Conservation (phyloP, 2,329 filamentous ascomycete genomes). For the Hypocrella siamensis region DNA sequence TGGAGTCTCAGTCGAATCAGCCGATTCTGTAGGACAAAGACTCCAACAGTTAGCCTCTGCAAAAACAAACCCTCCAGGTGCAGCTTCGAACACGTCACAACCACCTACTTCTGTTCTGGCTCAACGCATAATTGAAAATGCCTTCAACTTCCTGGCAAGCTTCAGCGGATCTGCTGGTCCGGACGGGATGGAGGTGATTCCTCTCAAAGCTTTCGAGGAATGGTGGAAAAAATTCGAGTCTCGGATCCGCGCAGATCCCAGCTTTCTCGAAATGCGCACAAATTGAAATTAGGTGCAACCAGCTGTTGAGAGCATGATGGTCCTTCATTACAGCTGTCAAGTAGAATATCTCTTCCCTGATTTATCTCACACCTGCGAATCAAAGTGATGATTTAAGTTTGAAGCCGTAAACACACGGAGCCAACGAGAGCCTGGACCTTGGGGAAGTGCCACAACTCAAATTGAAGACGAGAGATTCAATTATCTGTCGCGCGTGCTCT, state of each 20-base stretch:
- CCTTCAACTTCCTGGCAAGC: constrained; percentile 88
- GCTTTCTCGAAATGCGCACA: constrained; percentile 59
- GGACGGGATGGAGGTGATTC: constrained; percentile 67
- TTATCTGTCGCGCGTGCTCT: constrained; percentile 23
- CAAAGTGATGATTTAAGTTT: too few species aligned
- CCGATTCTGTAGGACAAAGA: constrained; percentile 52
- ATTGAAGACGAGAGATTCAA: too few species aligned
- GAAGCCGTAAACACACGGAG: too few species aligned
- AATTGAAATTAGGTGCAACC: constrained; percentile 7
- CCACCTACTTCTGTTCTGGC: constrained; percentile 66
- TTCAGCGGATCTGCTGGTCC: constrained; percentile 53
- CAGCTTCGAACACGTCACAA: constrained; percentile 9
- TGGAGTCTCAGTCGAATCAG: constrained; percentile 70
- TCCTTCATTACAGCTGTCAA: too few species aligned
- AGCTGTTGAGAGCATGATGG: too few species aligned
- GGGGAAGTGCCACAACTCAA: too few species aligned
- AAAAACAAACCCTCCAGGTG: constrained; percentile 8
- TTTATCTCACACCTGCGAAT: too few species aligned
- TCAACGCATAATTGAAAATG: constrained; percentile 88
- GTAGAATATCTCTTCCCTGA: too few species aligned
- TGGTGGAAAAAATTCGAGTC: constrained; percentile 98
- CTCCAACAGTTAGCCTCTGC: constrained; percentile 39
- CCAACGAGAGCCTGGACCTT: too few species aligned
- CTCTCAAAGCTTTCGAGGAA: constrained; percentile 86
- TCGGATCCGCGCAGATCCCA: constrained; percentile 69